A percentile compares a stretch with the other conserved stretches of the same genome.
Conservation (phyloP, 257 asterid species). For the Plantago elongata region DNA sequence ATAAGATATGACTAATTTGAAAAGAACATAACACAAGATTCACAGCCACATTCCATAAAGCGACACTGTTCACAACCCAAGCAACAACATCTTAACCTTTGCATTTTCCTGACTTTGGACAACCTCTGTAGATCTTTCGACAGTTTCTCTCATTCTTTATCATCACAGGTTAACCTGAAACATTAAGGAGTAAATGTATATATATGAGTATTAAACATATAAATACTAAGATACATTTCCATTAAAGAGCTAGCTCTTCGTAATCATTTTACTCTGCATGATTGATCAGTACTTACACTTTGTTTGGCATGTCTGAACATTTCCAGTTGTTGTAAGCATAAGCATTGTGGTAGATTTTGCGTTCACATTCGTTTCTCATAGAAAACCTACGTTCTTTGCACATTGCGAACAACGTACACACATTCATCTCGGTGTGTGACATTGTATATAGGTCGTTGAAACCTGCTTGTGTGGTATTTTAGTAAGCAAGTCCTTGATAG, state of each 20-base stretch:
- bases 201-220: too few species aligned
- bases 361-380: constrained; percentile 22
- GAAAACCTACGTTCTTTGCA: constrained; percentile 30
- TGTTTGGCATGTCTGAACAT: constrained; percentile 35
- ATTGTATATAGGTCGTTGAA: constrained; percentile 28
- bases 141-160: constrained; percentile 29
- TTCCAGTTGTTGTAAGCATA: constrained; percentile 22
- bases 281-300: constrained; percentile 21
- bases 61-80: constrained; percentile 38
- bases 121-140: constrained; percentile 28
- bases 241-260: too few species aligned
- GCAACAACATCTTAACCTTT: constrained; percentile 38
- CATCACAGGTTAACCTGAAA: background rate
- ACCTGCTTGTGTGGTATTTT: constrained; percentile 26
- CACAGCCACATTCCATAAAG: constrained; percentile 35
- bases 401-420: constrained; percentile 26
- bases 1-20: background rate
- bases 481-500: constrained; percentile 30
- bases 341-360: constrained; percentile 37
- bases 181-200: too few species aligned
- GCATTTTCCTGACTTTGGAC: constrained; percentile 29
- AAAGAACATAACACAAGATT: constrained; percentile 27
- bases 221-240: too few species aligned
- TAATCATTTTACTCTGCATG: too few species aligned
- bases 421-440: constrained; percentile 44